phyloP scores from a whole-genome alignment of 73 alveolate species.

The Paramecium bursaria region DNA sequence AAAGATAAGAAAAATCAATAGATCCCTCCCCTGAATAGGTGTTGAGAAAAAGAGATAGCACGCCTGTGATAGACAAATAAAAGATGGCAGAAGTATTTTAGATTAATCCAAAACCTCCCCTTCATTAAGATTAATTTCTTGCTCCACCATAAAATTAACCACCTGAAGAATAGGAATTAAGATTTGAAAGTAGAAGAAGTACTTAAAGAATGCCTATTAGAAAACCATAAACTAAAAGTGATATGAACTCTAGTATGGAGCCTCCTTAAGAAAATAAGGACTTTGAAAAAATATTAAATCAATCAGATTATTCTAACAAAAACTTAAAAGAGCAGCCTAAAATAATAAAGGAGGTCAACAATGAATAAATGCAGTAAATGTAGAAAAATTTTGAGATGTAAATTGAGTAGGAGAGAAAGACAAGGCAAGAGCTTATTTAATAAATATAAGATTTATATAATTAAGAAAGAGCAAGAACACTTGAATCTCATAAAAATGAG shows the following conservation, averaged over 20 bases:
- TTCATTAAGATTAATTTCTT: not conserved
- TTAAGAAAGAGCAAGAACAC: no score
- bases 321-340: constrained; percentile 1
- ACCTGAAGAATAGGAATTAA: not conserved
- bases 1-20: no score
- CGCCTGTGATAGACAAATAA: no score
- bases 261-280: constrained; percentile 5
- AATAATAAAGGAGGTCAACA: no score
- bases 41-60: no score
- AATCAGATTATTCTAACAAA: constrained; percentile 27
- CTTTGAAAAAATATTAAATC: constrained; percentile 9
- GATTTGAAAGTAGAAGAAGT: constrained; percentile 4
- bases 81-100: constrained; percentile 37
- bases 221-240: not conserved
- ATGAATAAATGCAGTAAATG: no score
- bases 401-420: no score
- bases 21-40: no score
- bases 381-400: no score
- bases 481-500: no score
- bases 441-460: no score
- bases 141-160: constrained; percentile 14
- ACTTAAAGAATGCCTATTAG: not conserved
- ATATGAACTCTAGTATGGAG: constrained; percentile 28
- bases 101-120: constrained; percentile 11
- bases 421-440: no score